Percentiles rank a stretch among this genome's conserved stretches.
Evolutionary conservation across 345 rosid species (phyloP).

Genomic region (Mangifera indica): DNA sequence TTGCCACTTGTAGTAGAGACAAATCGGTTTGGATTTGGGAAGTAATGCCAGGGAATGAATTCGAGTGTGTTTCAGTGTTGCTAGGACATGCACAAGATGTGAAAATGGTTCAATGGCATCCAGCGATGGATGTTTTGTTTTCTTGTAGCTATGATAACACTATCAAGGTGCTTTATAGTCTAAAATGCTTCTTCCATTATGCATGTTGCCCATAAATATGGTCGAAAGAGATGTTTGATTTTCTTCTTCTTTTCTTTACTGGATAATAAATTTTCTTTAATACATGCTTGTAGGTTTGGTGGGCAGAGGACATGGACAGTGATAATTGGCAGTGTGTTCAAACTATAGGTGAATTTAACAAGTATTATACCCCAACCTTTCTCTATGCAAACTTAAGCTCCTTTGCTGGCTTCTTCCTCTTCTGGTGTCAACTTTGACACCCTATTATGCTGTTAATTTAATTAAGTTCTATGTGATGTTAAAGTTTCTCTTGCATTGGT

Average conservation of each 20-base stretch:
- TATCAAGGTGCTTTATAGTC: constrained; percentile 57
- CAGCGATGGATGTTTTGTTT: constrained; percentile 76
- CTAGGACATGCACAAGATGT: constrained; percentile 96
- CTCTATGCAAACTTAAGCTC: constrained; percentile 4
- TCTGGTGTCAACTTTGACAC: neutral
- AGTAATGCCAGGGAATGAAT: constrained; percentile 77
- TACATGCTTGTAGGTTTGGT: constrained; percentile 68
- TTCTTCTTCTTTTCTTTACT: neutral
- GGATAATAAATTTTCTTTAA: constrained; percentile 5
- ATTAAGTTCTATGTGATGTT: constrained; percentile 6
- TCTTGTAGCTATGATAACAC: constrained; percentile 94
- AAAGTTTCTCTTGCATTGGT: neutral
- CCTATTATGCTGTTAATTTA: constrained; percentile 6
- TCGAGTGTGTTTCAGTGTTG: constrained; percentile 76
- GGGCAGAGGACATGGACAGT: constrained; percentile 81
- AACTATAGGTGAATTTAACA: constrained; percentile 68
- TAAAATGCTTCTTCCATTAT: neutral
- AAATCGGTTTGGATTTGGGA: constrained; percentile 98
- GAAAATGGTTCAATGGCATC: constrained; percentile 97
- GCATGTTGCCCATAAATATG: neutral
- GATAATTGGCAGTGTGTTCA: constrained; percentile 80
- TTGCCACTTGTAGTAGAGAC: constrained; percentile 91
- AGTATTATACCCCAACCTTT: constrained; percentile 40
- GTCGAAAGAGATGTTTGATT: neutral
- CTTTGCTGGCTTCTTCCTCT: constrained; percentile 10